Evolutionary conservation across 768 basidiomycete genomes (phyloP), one percentile per base, ranked within the genome.

Genomic region (Chalciporus pseudorubinellus): DNA sequence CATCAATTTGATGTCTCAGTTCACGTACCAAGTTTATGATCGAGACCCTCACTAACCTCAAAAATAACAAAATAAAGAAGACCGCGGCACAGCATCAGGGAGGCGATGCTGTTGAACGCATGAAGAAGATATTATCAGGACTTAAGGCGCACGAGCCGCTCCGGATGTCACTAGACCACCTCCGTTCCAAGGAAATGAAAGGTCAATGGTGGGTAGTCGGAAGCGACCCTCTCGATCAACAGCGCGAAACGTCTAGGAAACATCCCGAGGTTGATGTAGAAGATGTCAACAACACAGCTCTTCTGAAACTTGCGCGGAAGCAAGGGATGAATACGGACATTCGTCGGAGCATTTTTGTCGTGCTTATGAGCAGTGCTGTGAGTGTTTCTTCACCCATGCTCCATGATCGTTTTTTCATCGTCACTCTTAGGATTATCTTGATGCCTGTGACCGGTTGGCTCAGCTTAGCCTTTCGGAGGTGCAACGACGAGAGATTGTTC

Each of bases 241-340:
- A 80, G 51, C 76, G 70, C 4, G 67, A 63, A 4, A 43, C 59
- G 39, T 55, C 63, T 31, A 58, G 49, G 45, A 48, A 39, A 10
- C 47, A 42, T 13, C 49, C 59, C 46, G 61, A 68, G 39, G 62
- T 68, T 38, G 60, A 57, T 16, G 59, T 56, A 9, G 66, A 66
- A 39, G 71, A 72, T 38, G 60, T 64, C 4, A 60, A 63, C 24
- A 63, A 70, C 42, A 74, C 70, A 39, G 66, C 73, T 5, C 73
- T 98, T 28, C 57, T 87, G 34, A 87, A 85, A 59, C 77, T 98
- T n/a, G 95, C 97, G 4, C 79, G 83, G 58, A 87, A 85, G 64
- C 97, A 99, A 66, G 97, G 97, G 19, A 98, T 99, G 95, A 99
- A 99, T 64, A 98, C 95, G 2, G 97, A 98, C 59, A 86, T 98